Percentiles rank a stretch among this genome's conserved stretches.
These are phyloP conservation scores for Glutinoglossum americanum DNA, from an alignment of 495 filamentous ascomycete species.

Conservation along the genomic window DNA sequence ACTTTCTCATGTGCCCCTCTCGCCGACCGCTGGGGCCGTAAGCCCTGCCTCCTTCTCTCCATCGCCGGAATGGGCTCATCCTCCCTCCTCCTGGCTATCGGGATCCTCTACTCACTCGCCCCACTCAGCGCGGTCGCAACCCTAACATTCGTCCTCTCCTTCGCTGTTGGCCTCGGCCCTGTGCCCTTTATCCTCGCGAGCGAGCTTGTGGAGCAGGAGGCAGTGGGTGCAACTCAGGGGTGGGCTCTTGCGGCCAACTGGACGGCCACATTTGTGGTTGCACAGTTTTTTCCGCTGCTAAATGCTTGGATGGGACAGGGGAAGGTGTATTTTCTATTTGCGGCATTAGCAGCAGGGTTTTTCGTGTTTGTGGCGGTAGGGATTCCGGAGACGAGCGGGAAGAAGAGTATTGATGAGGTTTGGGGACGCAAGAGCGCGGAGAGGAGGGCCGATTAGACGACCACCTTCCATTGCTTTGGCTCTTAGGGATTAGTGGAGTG, in stretches of 20 bases:
- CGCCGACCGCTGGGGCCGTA: constrained; percentile 71
- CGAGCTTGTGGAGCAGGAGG: constrained; percentile 71
- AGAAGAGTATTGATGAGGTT: constrained; percentile 61
- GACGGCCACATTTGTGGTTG: constrained; percentile 75
- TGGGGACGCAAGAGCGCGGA: constrained; percentile 41
- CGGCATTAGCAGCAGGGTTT: constrained; percentile 42
- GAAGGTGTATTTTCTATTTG: constrained; percentile 75
- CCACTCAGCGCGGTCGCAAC: constrained; percentile 59
- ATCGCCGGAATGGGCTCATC: constrained; percentile 65
- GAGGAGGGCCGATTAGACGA: constrained; percentile 25
- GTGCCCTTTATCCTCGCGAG: constrained; percentile 85
- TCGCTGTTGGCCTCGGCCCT: constrained; percentile 79
- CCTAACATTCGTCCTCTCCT: constrained; percentile 67
- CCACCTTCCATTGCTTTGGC: too few species aligned
- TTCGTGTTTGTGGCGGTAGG: constrained; percentile 41
- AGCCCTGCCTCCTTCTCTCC: constrained; percentile 55
- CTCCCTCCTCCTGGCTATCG: constrained; percentile 50
- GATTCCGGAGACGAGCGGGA: constrained; percentile 74
- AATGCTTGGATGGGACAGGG: constrained; percentile 55
- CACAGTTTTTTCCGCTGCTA: constrained; percentile 78
- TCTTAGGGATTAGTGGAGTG: too few species aligned
- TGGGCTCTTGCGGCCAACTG: constrained; percentile 75
- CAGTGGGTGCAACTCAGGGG: constrained; percentile 72
- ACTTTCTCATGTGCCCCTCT: constrained; percentile 63
- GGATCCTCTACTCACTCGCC: constrained; percentile 46